phyloP scores from a whole-genome alignment of 768 basidiomycete genomes.

The Epithele typhae region DNA sequence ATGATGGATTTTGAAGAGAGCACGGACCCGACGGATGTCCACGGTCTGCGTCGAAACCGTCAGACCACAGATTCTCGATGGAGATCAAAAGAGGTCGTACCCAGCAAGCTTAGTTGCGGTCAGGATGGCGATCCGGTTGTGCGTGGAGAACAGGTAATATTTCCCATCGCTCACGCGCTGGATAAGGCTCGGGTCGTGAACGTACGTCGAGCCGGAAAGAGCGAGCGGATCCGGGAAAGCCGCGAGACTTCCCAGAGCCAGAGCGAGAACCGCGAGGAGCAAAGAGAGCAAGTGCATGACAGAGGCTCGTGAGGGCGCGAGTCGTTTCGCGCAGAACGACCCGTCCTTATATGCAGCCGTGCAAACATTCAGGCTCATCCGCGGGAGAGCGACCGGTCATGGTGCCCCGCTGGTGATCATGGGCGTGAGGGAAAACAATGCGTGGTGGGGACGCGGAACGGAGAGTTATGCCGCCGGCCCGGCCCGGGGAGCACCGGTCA shows the following conservation, averaged over 20 bases:
- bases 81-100: not conserved
- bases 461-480: too few species aligned
- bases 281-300: not conserved
- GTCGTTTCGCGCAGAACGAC: too few species aligned
- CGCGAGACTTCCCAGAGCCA: not conserved
- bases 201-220: slow-evolving; percentile 6
- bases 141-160: slow-evolving; percentile 19
- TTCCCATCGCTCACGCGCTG: slow-evolving; percentile 15
- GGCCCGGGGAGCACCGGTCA: too few species aligned
- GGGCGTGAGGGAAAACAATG: too few species aligned
- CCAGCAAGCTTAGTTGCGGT: slow-evolving; percentile 16
- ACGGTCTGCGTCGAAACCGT: slow-evolving; percentile 8
- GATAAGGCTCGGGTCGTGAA: slow-evolving; percentile 16
- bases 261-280: not conserved
- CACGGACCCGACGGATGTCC: slow-evolving; percentile 18
- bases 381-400: too few species aligned
- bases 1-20: slow-evolving; percentile 15
- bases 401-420: too few species aligned
- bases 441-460: too few species aligned
- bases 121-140: slow-evolving; percentile 12
- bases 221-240: slow-evolving; percentile 11
- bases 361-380: too few species aligned
- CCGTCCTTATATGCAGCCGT: too few species aligned
- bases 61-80: not conserved
- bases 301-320: too few species aligned